Evolutionary conservation across 306 rosid species (phyloP), one percentile per base, ranked within the genome.

Genomic region (Citrullus colocynthis): DNA sequence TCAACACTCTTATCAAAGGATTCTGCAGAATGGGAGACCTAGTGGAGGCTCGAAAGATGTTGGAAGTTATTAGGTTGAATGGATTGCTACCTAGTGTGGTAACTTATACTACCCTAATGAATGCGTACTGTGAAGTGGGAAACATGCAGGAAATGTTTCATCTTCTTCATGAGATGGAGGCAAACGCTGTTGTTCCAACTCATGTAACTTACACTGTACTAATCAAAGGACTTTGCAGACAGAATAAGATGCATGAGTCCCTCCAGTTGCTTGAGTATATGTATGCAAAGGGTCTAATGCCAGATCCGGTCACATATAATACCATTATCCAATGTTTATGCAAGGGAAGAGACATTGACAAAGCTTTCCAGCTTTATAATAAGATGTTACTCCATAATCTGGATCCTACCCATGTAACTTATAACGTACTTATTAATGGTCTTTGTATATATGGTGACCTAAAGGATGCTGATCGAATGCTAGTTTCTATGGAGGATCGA

Each of bases 221-320:
- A 70, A 88, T 88, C 64, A 88, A 88, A 80, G 88, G 87, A 54
- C 88, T 88, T 30, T 88, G 87, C 85, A 80, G 74, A 76, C 86
- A 59, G 16, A 10, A 83, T 83, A 80, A 61, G 81, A 79, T 76
- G 81, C 78, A 67, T 37, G 85, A 88, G 65, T 70, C 86, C 74
- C 81, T 85, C 76, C 82, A 82, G 44, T 61, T 82, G 60, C 64
- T 88, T 36, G 77, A 56, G 71, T 63, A 71, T 44, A 83, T 88
- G 89, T 44, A 77, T 76, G 77, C 78, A n/a, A 76, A 75, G 81
- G 89, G 78, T 75, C 65, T 85, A 69, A 42, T 39, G 76, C 91
- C 89, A 28, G 91, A 88, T 82, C 89, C 82, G 59, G 49, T 82
- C 59, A 88, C 87, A 18, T 87, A 87, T 24, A 87, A 85, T 44